Conservation (phyloP, 768 basidiomycete species). For the Trametes meyenii region DNA sequence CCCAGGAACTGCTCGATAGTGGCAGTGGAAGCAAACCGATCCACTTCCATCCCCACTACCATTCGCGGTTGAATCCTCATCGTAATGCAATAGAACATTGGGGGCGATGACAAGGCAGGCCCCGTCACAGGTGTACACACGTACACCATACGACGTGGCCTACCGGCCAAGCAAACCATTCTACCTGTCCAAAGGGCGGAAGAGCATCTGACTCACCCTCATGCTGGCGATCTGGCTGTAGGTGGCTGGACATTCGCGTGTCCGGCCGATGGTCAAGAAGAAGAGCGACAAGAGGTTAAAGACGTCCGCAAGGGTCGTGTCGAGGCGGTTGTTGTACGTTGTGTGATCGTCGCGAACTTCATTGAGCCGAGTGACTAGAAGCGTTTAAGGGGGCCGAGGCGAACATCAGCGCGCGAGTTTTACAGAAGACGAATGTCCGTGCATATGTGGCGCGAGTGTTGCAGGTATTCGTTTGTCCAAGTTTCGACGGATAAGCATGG, state of each 20-base stretch:
- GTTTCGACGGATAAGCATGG: not conserved
- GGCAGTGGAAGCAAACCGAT: too few relatives aligned
- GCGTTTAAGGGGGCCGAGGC: constrained; percentile 9
- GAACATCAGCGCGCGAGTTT: constrained; percentile 11
- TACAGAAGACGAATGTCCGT: too few relatives aligned
- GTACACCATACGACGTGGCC: too few relatives aligned
- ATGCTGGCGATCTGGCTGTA: constrained; percentile 97
- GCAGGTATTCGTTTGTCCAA: not conserved
- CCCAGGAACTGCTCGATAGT: too few relatives aligned
- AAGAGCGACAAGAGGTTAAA: constrained; percentile 94
- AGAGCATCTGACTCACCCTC: constrained; percentile 75
- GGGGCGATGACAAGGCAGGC: too few relatives aligned
- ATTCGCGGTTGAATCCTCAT: too few relatives aligned
- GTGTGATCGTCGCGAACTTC: constrained; percentile 82
- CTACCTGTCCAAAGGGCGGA: too few relatives aligned
- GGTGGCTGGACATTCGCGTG: constrained; percentile 89
- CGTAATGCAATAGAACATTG: too few relatives aligned
- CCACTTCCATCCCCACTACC: too few relatives aligned
- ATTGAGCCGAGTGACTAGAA: constrained; percentile 85
- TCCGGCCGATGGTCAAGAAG: constrained; percentile 97
- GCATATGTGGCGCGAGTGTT: not conserved
- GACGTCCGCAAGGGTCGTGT: constrained; percentile 94
- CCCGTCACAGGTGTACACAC: too few relatives aligned
- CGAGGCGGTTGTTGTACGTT: constrained; percentile 84
- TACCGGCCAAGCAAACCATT: too few relatives aligned